phyloP scores from a whole-genome alignment of 2,329 filamentous ascomycete species.

The Esteya vermicola region DNA sequence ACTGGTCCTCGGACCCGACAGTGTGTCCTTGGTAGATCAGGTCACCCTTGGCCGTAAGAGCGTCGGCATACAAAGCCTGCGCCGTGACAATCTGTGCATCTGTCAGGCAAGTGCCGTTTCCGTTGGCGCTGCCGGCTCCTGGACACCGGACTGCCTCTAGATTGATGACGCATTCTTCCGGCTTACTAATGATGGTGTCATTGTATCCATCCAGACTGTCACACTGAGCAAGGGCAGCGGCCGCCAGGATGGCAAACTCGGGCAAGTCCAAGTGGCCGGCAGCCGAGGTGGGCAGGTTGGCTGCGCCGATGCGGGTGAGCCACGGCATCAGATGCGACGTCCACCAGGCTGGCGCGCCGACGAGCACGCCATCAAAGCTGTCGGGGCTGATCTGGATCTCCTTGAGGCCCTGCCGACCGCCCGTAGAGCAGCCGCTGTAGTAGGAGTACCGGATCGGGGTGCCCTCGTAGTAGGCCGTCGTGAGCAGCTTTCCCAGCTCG shows the following conservation, averaged over 20 bases:
- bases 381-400: slow-evolving; percentile 36
- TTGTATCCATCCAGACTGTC: slow-evolving; percentile 25
- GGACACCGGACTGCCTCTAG: slow-evolving; percentile 12
- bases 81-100: slow-evolving; percentile 5
- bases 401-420: slow-evolving; percentile 43
- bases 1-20: no score
- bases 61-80: slow-evolving; percentile 5
- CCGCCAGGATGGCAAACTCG: slow-evolving; percentile 23
- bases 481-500: slow-evolving; percentile 31
- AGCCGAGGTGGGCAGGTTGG: slow-evolving; percentile 26
- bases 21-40: no score
- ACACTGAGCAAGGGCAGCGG: slow-evolving; percentile 25
- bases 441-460: slow-evolving; percentile 31
- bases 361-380: slow-evolving; percentile 43
- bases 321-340: slow-evolving; percentile 24
- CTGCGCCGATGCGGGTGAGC: slow-evolving; percentile 25
- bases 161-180: slow-evolving; percentile 16
- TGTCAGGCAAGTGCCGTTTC: slow-evolving; percentile 7
- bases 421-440: slow-evolving; percentile 44
- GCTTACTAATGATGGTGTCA: slow-evolving; percentile 21
- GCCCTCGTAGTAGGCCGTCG: slow-evolving; percentile 33
- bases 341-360: slow-evolving; percentile 29
- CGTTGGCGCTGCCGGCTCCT: neutral
- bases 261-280: slow-evolving; percentile 25
- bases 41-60: no score